These are phyloP conservation scores for Paramarasmius palmivorus DNA, from an alignment of 1,284 basidiomycete species.

Conservation along the genomic window DNA sequence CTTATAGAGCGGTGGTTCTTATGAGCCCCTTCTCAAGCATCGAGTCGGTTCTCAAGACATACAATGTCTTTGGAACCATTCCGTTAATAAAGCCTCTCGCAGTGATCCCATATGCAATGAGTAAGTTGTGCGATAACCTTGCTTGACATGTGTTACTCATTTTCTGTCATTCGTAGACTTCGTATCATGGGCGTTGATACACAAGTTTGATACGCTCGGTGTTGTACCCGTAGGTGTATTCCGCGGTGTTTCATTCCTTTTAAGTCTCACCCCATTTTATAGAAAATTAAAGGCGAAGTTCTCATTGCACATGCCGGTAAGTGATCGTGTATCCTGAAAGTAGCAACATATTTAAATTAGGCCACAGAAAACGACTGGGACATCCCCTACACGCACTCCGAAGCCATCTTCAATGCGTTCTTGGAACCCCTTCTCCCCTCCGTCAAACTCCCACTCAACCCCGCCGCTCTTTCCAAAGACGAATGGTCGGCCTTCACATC, in stretches of 20 bases:
- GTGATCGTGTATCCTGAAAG: not conserved
- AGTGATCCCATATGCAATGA: constrained; percentile 66
- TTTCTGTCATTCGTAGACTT: constrained; percentile 46
- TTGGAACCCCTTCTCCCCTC: constrained; percentile 63
- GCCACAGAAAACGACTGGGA: constrained; percentile 68
- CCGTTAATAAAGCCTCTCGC: constrained; percentile 74
- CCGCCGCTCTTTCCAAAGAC: constrained; percentile 29
- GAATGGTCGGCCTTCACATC: constrained; percentile 40
- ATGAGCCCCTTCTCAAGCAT: constrained; percentile 81
- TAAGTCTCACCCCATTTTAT: constrained; percentile 7
- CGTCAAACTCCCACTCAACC: constrained; percentile 38
- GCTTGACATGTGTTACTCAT: not conserved
- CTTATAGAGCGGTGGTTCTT: constrained; percentile 65
- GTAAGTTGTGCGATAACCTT: constrained; percentile 45
- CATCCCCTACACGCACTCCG: constrained; percentile 78
- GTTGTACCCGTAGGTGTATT: constrained; percentile 51
- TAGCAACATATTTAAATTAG: not conserved
- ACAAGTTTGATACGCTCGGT: constrained; percentile 67
- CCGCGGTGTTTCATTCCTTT: constrained; percentile 6
- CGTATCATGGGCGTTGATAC: constrained; percentile 54
- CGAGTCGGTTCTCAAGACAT: constrained; percentile 66
- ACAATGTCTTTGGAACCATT: constrained; percentile 67
- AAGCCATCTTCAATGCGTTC: constrained; percentile 70
- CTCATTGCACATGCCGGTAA: constrained; percentile 72
- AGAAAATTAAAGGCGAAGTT: constrained; percentile 67